Conservation (phyloP, 179 eudicot genomes). For the Silene noctiflora region DNA sequence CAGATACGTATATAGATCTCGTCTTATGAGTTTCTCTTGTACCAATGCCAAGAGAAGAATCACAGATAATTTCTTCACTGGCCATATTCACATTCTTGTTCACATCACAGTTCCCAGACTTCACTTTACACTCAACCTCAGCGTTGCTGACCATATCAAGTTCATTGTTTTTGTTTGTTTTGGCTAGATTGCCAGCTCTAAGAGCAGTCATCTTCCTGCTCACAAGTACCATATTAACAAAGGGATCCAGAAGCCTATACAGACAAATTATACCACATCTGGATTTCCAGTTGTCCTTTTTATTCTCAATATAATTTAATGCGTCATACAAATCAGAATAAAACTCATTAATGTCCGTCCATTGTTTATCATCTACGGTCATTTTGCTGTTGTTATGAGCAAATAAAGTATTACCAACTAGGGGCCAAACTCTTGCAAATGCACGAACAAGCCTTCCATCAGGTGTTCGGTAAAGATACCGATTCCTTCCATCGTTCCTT, state of each 20-base stretch:
- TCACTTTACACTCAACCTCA: conserved; percentile 24
- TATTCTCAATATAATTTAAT: conserved; percentile 48
- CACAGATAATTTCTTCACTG: conserved; percentile 17
- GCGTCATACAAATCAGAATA: conserved; percentile 57
- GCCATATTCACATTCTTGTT: conserved; percentile 24
- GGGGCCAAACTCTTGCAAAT: conserved; percentile 68
- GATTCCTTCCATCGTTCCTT: conserved; percentile 51
- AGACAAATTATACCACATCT: conserved; percentile 43
- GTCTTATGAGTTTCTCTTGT: conserved; percentile 30
- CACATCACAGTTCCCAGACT: conserved; percentile 25
- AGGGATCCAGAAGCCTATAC: conserved; percentile 87
- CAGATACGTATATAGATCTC: conserved; percentile 38
- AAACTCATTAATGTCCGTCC: conserved; percentile 57
- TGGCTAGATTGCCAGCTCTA: conserved; percentile 54
- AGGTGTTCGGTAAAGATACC: conserved; percentile 65
- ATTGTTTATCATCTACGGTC: conserved; percentile 43
- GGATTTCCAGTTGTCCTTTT: conserved; percentile 38
- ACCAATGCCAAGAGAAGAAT: conserved; percentile 33
- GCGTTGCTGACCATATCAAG: conserved; percentile 22
- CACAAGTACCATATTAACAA: conserved; percentile 64
- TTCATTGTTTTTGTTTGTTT: conserved; percentile 46
- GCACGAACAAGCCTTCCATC: conserved; percentile 66
- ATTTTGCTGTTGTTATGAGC: conserved; percentile 31
- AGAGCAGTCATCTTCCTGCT: conserved; percentile 62
- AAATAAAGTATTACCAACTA: conserved; percentile 60